phyloP scores from a whole-genome alignment of 805 yeast species.

The Nadsonia fulvescens region DNA sequence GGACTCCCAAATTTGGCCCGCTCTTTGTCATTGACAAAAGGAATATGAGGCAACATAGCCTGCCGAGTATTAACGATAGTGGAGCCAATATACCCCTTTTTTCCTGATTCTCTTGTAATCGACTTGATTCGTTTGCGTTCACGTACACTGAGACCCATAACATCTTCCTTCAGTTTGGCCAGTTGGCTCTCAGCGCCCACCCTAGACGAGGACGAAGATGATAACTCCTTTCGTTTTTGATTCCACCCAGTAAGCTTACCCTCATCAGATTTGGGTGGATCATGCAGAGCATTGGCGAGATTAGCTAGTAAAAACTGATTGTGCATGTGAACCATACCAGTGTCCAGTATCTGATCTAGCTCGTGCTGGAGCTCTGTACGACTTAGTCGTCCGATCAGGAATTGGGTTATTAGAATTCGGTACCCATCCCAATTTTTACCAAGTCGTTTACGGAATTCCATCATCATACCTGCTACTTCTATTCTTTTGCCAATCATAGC shows the following conservation, averaged over 20 bases:
- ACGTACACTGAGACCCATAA: constrained; percentile 66
- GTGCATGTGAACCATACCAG: constrained; percentile 41
- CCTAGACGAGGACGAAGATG: constrained; percentile 25
- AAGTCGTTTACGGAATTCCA: constrained; percentile 50
- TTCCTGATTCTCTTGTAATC: constrained; percentile 70
- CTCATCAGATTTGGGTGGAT: constrained; percentile 41
- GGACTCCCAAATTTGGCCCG: constrained; percentile 13
- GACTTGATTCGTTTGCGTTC: constrained; percentile 74
- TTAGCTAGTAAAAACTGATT: constrained; percentile 68
- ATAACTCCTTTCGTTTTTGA: constrained; percentile 33
- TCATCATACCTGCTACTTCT: constrained; percentile 48
- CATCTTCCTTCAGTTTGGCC: constrained; percentile 67
- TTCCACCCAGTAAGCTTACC: constrained; percentile 25
- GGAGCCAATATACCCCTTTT: constrained; percentile 31
- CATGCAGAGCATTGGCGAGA: constrained; percentile 68
- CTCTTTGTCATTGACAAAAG: constrained; percentile 31
- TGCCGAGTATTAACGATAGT: constrained; percentile 21
- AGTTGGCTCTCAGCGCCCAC: constrained; percentile 41
- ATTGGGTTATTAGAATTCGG: constrained; percentile 59
- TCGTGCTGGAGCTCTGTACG: constrained; percentile 50
- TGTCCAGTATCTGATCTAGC: constrained; percentile 37
- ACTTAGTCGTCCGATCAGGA: constrained; percentile 62
- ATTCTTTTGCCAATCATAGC: too few species aligned
- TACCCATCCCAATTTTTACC: constrained; percentile 79
- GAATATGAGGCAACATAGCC: constrained; percentile 66